Percentiles rank a stretch among this genome's conserved stretches.
Conservation (phyloP, 2,329 filamentous ascomycete genomes). For the Botrytis galanthina region DNA sequence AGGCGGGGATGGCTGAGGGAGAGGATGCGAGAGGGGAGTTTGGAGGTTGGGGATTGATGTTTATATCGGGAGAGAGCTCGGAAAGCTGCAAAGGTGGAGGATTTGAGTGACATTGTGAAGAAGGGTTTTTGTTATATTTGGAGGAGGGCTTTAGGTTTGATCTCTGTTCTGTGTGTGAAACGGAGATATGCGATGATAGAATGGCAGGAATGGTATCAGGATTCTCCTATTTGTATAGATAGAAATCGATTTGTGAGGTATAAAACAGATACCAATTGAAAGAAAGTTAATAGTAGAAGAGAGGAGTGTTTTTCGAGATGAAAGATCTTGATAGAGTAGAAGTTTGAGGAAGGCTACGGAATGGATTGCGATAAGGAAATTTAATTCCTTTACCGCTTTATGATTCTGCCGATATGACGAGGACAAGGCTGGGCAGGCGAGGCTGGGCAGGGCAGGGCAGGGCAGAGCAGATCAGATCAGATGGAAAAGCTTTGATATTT, state of each 20-base stretch:
- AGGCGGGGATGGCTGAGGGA: not conserved
- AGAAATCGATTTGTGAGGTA: too few species aligned
- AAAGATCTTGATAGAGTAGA: not conserved
- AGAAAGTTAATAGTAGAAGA: too few species aligned
- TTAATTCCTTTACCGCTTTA: not conserved
- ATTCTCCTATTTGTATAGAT: too few species aligned
- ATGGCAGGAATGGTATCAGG: too few species aligned
- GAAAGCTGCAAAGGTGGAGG: not conserved
- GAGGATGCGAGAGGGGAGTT: not conserved
- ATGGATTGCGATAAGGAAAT: not conserved
- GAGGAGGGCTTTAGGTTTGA: not conserved
- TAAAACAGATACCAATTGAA: not conserved
- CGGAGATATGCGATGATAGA: not conserved
- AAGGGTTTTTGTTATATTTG: not conserved
- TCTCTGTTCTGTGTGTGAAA: not conserved
- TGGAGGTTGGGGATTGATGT: not conserved
- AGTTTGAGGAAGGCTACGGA: slow-evolving; percentile 7
- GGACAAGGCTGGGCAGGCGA: not conserved
- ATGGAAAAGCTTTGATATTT: not conserved
- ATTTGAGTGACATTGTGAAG: slow-evolving; percentile 8
- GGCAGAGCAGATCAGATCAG: not conserved
- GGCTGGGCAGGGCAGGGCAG: too few species aligned
- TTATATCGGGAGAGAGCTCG: slow-evolving; percentile 6
- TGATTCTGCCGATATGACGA: not conserved
- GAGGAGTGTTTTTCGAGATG: not conserved